Base-by-base conservation (phyloP, 805 yeast species). In the Ogataea chonburiensis region DNA sequence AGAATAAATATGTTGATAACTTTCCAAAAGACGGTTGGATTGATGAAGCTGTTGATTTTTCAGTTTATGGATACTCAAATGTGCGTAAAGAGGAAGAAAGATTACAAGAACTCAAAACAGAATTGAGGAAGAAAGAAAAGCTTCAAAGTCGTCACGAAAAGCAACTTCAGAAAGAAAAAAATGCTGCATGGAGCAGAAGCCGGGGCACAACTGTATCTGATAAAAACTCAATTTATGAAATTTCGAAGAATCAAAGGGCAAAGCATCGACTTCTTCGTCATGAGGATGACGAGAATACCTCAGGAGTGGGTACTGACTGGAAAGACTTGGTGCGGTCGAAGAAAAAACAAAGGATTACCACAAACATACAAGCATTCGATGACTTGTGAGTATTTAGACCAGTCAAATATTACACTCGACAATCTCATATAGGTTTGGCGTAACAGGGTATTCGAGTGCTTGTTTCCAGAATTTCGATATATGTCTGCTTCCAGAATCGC, bases 401-500 rank as follows among this genome's bases (percentile, higher is more conserved):
- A n/a, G n/a, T n/a, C n/a, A n/a, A n/a, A n/a, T n/a, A n/a, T n/a
- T n/a, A n/a, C n/a, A n/a, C n/a, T n/a, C 31, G 8, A 24, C 21
- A 9, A 18, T 12, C 15, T 28, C 17, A 5, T 17, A n/a, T 13
- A 34, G 17, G 10, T 34, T 18, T 7, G 19, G 10, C 7, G 19
- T 16, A 6, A 7, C 11, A 14, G 64, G 59, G 17, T 61, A 57
- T 23, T 57, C 61, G 18, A 60, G 57, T 0, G 91, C 91, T 35
- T 68, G 63, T 50, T 81, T 86, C 97, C 97, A 91, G 55, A 91
- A 93, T 60, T 91, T 91, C 33, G 93, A 83, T 41, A 91, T 55
- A 61, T 91, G 98, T 48, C 98, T 70, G 9, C 81, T 67, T 1
- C 98, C 98, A 5, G 94, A 79, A 58, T 91, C 98, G 58, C 98